Conservation (phyloP, 2,329 filamentous ascomycete genomes). For the Fusarium irregulare region DNA sequence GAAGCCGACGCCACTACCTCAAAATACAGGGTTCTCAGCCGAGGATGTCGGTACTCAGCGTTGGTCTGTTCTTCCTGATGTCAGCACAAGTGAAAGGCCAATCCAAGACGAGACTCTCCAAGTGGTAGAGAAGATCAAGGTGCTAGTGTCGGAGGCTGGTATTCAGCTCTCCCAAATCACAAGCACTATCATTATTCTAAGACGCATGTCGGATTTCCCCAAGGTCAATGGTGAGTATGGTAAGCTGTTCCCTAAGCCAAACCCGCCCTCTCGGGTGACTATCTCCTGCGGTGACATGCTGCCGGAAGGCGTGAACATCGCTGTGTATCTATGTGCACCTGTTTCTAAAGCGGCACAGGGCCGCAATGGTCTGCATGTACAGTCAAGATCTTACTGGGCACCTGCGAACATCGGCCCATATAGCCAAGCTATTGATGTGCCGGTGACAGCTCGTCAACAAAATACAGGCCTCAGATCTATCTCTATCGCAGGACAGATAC, state of each 20-base stretch:
- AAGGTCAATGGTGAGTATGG: slow-evolving; percentile 81
- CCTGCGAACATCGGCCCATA: slow-evolving; percentile 98
- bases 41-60: slow-evolving; percentile 45
- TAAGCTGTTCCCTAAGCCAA: slow-evolving; percentile 77
- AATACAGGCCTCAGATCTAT: slow-evolving; percentile 55
- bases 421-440: slow-evolving; percentile 81
- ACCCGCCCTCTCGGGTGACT: slow-evolving; percentile 87
- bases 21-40: slow-evolving; percentile 19
- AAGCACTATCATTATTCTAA: slow-evolving; percentile 75
- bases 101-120: slow-evolving; percentile 62
- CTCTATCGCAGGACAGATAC: slow-evolving; percentile 90
- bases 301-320: slow-evolving; percentile 67
- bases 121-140: slow-evolving; percentile 60
- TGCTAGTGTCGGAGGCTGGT: slow-evolving; percentile 51
- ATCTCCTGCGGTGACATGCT: slow-evolving; percentile 79
- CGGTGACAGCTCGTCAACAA: slow-evolving; percentile 37
- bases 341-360: slow-evolving; percentile 40
- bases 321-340: slow-evolving; percentile 66
- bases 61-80: slow-evolving; percentile 55
- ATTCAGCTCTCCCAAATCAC: slow-evolving; percentile 57
- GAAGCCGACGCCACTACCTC: slow-evolving; percentile 2
- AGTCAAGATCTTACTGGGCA: slow-evolving; percentile 95
- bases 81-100: slow-evolving; percentile 38
- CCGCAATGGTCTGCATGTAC: slow-evolving; percentile 82
- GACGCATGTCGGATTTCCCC: slow-evolving; percentile 83